Evolutionary conservation across 768 basidiomycete genomes (phyloP).

Genomic region (Rhodotorula toruloides): DNA sequence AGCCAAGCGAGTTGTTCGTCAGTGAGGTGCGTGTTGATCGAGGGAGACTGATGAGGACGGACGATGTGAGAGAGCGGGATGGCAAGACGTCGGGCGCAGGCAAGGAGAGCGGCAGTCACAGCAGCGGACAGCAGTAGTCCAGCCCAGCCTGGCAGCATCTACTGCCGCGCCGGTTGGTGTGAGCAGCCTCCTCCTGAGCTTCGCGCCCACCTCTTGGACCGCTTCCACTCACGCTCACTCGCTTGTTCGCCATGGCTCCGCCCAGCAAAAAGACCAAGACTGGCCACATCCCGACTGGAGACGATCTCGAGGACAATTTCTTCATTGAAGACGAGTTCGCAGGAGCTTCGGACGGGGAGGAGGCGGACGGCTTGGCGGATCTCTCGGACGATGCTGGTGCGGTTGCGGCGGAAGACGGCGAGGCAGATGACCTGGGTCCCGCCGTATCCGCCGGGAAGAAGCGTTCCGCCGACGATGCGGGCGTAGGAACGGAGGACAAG

Average conservation of each 20-base stretch:
- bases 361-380: conserved; percentile 54
- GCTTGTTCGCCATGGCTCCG: conserved; percentile 11
- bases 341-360: conserved; percentile 56
- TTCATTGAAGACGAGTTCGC: conserved; percentile 69
- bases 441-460: conserved; percentile 40
- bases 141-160: conserved; percentile 3
- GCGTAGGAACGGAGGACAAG: conserved; percentile 40
- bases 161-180: neutral
- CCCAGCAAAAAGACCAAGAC: conserved; percentile 17
- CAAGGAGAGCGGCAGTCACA: neutral
- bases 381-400: conserved; percentile 38
- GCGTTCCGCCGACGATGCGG: conserved; percentile 40
- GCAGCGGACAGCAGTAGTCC: conserved; percentile 4
- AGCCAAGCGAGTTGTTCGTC: too few relatives aligned
- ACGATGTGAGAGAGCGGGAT: conserved; percentile 10
- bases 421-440: too few relatives aligned
- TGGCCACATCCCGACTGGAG: neutral
- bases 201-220: neutral
- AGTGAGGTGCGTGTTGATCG: neutral
- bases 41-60: neutral
- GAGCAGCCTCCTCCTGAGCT: neutral
- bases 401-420: too few relatives aligned
- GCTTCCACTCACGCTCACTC: neutral
- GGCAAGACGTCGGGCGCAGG: neutral
- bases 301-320: conserved; percentile 35